Evolutionary conservation across 2,329 filamentous ascomycete species (phyloP), one percentile per base, ranked within the genome.

Genomic region (Bipolaris sorokiniana): DNA sequence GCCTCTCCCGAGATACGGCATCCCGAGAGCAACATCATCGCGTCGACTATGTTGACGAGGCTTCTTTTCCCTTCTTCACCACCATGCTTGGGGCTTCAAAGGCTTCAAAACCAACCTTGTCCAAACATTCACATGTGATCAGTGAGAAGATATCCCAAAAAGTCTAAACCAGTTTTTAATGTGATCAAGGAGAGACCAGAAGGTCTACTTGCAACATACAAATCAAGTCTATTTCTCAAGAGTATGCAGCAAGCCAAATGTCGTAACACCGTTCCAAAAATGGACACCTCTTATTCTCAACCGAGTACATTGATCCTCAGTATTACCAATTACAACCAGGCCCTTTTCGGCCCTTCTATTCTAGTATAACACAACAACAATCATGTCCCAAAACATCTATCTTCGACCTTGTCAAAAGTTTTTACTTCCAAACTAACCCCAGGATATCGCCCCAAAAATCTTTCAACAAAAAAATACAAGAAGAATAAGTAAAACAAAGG

Each of bases 121-220:
- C 2, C 53, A 50, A 9, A 41, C 62, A 5, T 13, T 31, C 28
- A 11, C 28, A 31, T 31, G 10, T 4, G 10, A 31, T 3, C 2
- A 11, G 10, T 6, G 56, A 58, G 51, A 47, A 52, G n/a, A n/a
- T n/a, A 26, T 59, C 48, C 37, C 40, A 41, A 28, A 28, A 34
- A 5, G 20, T 36, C 5, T 63, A 52, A 52, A 50, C 54, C 18
- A 47, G n/a, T 57, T 53, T 15, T 6, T 55, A 6, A 61, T 7
- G 7, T 23, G 23, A 57, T 51, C 34, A 56, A 59, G 23, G 57
- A 54, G 46, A 50, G 18, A 22, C 11, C 44, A 26, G 40, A 51
- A 38, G 59, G 54, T 48, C 51, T 56, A 7, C 33, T 62, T 62
- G 61, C 26, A 53, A 47, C 20, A 10, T 51, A 33, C 52, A 44